Percentiles rank a stretch among this genome's conserved stretches.
Conservation (phyloP, 345 rosid genomes). For the Adansonia digitata region DNA sequence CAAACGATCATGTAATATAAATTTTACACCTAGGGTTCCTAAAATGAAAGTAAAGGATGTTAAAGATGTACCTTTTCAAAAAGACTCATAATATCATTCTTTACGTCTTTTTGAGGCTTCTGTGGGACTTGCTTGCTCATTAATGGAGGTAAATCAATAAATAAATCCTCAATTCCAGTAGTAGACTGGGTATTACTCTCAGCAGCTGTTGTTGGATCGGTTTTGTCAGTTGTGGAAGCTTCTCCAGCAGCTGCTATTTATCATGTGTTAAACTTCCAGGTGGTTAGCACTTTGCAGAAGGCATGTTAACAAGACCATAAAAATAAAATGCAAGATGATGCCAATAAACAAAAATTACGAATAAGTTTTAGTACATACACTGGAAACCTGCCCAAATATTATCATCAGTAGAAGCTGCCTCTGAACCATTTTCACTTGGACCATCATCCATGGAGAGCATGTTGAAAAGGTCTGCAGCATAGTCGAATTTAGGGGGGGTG, state of each 20-base stretch:
- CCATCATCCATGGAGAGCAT: conserved; percentile 83
- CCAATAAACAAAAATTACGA: background rate
- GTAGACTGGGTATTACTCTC: conserved; percentile 44
- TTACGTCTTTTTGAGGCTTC: conserved; percentile 74
- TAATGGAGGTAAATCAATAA: conserved; percentile 49
- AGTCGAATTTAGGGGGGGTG: conserved; percentile 67
- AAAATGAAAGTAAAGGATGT: background rate
- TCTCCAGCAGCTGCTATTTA: conserved; percentile 56
- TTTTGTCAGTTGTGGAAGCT: conserved; percentile 44
- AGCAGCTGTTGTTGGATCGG: conserved; percentile 38
- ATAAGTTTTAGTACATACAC: conserved; percentile 40
- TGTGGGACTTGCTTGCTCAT: conserved; percentile 33
- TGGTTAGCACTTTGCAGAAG: background rate
- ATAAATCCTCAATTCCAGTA: conserved; percentile 73
- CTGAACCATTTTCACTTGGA: conserved; percentile 55
- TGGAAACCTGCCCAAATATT: conserved; percentile 95
- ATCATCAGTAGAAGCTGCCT: conserved; percentile 60
- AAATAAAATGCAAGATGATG: background rate
- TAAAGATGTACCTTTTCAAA: conserved; percentile 77
- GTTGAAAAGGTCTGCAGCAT: conserved; percentile 80
- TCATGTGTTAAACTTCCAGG: conserved; percentile 1
- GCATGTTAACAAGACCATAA: conserved; percentile 2
- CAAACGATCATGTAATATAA: background rate
- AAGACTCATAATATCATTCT: conserved; percentile 91
- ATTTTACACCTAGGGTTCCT: background rate